Evolutionary conservation across 1,284 basidiomycete species (phyloP).

Genomic region (Lignosus rhinocerotis): DNA sequence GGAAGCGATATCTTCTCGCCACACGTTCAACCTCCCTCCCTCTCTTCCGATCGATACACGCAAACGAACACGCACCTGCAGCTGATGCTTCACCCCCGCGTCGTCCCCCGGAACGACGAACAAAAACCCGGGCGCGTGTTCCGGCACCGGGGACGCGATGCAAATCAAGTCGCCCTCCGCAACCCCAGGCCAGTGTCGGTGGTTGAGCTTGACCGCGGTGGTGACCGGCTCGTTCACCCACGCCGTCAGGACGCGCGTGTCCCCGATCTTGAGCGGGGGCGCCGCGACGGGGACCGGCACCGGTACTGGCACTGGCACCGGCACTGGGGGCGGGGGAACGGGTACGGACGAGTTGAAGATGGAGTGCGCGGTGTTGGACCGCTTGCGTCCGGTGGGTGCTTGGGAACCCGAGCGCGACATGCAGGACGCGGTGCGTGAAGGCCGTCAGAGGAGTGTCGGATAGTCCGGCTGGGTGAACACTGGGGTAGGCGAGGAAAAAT

Average conservation of each 20-base stretch:
- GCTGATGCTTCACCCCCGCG: constrained; percentile 54
- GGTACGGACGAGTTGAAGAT: constrained; percentile 41
- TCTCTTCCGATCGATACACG: background rate
- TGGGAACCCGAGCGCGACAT: constrained; percentile 62
- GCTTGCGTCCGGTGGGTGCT: constrained; percentile 51
- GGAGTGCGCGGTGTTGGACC: constrained; percentile 74
- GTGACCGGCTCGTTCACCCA: constrained; percentile 75
- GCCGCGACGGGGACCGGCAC: constrained; percentile 26
- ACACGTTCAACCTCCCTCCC: too few relatives aligned
- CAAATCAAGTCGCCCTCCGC: constrained; percentile 70
- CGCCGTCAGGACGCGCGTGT: constrained; percentile 58
- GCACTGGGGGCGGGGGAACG: constrained; percentile 11
- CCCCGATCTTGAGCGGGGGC: constrained; percentile 58
- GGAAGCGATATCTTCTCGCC: constrained; percentile 67
- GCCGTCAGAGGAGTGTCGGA: background rate
- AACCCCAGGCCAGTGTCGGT: constrained; percentile 73
- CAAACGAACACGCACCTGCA: constrained; percentile 50
- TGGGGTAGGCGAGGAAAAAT: too few relatives aligned
- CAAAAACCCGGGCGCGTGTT: constrained; percentile 54
- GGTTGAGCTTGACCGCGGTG: constrained; percentile 62
- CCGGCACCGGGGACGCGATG: constrained; percentile 47
- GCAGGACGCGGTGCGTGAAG: background rate
- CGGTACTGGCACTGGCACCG: background rate
- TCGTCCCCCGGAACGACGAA: constrained; percentile 70
- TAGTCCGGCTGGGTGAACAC: background rate